These are phyloP conservation scores for Xanthoconium purpureum DNA, from an alignment of 768 basidiomycete genomes.

Conservation along the genomic window DNA sequence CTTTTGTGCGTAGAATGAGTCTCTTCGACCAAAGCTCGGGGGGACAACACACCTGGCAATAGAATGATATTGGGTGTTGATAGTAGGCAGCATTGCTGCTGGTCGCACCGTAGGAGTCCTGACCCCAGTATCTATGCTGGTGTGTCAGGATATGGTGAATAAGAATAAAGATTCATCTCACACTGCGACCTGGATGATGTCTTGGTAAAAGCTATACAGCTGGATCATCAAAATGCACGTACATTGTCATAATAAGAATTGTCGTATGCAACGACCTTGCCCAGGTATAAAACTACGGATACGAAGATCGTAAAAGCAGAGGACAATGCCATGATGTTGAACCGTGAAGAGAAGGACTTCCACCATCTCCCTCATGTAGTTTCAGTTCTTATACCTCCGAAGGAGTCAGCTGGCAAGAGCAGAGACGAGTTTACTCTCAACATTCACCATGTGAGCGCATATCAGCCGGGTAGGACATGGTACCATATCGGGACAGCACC, in stretches of 20 bases:
- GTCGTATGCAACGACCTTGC: slow-evolving; percentile 45
- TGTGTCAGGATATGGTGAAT: neutral
- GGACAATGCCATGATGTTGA: slow-evolving; percentile 12
- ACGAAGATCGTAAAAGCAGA: neutral
- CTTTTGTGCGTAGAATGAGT: slow-evolving; percentile 30
- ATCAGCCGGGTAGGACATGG: slow-evolving; percentile 1
- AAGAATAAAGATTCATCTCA: slow-evolving; percentile 27
- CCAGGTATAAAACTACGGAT: slow-evolving; percentile 7
- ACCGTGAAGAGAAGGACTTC: neutral
- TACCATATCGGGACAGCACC: slow-evolving; percentile 13
- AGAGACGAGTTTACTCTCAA: neutral
- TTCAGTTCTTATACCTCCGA: slow-evolving; percentile 19
- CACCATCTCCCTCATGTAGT: neutral
- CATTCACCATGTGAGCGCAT: slow-evolving; percentile 10
- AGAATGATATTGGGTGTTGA: slow-evolving; percentile 60
- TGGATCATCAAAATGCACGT: slow-evolving; percentile 18
- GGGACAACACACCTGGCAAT: slow-evolving; percentile 49
- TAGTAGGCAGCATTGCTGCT: slow-evolving; percentile 50
- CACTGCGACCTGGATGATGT: slow-evolving; percentile 49
- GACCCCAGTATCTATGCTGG: slow-evolving; percentile 62
- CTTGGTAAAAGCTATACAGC: slow-evolving; percentile 1
- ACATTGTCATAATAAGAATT: slow-evolving; percentile 63
- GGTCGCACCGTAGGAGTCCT: slow-evolving; percentile 68
- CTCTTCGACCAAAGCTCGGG: neutral
- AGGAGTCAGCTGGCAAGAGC: neutral